Percentiles rank a stretch among this genome's conserved stretches.
phyloP scores from a whole-genome alignment of 805 yeast species.

The Suhomyces vadensis region DNA sequence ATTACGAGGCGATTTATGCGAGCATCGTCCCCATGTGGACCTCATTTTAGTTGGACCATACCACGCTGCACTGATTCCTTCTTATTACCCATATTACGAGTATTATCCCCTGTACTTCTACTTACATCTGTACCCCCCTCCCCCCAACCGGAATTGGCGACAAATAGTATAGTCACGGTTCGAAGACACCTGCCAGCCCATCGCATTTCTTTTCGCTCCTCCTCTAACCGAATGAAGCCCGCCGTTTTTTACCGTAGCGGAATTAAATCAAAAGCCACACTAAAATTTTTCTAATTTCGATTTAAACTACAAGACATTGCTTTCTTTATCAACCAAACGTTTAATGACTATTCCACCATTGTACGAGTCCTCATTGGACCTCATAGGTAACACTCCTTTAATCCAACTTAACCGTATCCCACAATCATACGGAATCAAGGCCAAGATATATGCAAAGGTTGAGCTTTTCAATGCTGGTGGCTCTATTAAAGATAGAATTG shows the following conservation, averaged over 20 bases:
- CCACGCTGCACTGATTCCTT: too few relatives aligned
- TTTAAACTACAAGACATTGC: too few relatives aligned
- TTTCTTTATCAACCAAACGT: not conserved
- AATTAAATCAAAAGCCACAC: constrained; percentile 1
- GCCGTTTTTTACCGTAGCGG: constrained; percentile 1
- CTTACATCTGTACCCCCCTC: too few relatives aligned
- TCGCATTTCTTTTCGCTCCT: constrained; percentile 3
- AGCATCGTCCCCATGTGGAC: too few relatives aligned
- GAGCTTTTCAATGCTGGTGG: constrained; percentile 90
- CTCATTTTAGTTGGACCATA: too few relatives aligned
- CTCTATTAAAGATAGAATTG: constrained; percentile 86
- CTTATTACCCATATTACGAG: too few relatives aligned
- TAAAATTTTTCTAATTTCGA: not conserved
- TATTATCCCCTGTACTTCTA: too few relatives aligned
- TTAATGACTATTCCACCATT: constrained; percentile 25
- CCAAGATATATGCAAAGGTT: constrained; percentile 68
- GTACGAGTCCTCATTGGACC: constrained; percentile 61
- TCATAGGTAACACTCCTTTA: constrained; percentile 85
- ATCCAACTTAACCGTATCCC: constrained; percentile 76
- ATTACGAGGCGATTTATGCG: too few relatives aligned
- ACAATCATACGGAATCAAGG: constrained; percentile 71
- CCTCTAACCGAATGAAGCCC: not conserved
- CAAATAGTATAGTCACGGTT: too few relatives aligned
- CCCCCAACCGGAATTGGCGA: too few relatives aligned
- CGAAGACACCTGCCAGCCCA: not conserved